Percentiles rank a stretch among this genome's conserved stretches.
phyloP scores from a whole-genome alignment of 257 asterid species.

The Solanum okadae region DNA sequence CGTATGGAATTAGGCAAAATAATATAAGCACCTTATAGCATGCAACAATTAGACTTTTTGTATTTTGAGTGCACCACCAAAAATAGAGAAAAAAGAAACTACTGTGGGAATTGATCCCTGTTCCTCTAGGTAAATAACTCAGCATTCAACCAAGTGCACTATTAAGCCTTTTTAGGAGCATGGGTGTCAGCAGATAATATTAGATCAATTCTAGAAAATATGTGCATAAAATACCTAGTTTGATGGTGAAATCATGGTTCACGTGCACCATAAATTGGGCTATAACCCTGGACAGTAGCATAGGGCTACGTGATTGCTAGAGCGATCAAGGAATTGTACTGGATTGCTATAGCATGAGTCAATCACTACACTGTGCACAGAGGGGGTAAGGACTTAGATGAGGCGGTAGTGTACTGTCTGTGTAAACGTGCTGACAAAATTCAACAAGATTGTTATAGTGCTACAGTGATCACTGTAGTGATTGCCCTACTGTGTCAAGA shows the following conservation, averaged over 20 bases:
- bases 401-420: neutral
- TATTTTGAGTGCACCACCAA: neutral
- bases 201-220: neutral
- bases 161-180: neutral
- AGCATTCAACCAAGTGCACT: neutral
- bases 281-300: neutral
- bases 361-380: neutral
- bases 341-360: neutral
- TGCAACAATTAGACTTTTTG: neutral
- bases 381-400: neutral
- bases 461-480: neutral
- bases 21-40: neutral
- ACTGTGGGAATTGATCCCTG: neutral
- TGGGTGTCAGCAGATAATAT: neutral
- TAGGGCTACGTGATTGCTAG: neutral
- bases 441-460: neutral
- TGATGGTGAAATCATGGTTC: neutral
- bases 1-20: neutral
- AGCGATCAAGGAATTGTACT: neutral
- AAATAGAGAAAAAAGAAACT: neutral
- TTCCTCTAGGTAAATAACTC: neutral
- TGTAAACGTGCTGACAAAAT: neutral
- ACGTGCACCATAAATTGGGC: neutral
- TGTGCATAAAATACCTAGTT: neutral
- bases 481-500: neutral